phyloP scores from a whole-genome alignment of 2,329 filamentous ascomycete genomes.

The Aspergillus sp. region DNA sequence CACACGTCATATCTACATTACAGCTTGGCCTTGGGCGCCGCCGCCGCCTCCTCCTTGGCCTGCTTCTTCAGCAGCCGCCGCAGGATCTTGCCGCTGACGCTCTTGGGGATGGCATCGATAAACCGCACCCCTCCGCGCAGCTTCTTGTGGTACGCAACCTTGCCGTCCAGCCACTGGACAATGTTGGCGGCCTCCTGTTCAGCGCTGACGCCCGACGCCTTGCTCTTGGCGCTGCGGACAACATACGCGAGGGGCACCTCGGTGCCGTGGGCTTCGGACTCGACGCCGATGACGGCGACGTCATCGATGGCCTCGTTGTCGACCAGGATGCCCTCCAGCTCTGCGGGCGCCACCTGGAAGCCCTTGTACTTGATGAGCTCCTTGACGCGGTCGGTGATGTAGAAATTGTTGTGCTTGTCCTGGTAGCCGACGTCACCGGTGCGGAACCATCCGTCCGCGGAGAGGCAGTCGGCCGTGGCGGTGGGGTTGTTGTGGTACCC shows the following conservation, averaged over 20 bases:
- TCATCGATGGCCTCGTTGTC: slow-evolving; percentile 55
- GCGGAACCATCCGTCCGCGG: slow-evolving; percentile 77
- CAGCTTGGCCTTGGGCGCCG: slow-evolving; percentile 40
- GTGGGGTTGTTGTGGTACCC: slow-evolving; percentile 61
- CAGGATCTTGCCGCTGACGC: slow-evolving; percentile 49
- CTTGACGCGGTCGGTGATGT: slow-evolving; percentile 84
- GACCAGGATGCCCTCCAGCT: slow-evolving; percentile 58
- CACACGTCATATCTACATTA: slow-evolving; percentile 16
- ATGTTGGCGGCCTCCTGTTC: slow-evolving; percentile 51
- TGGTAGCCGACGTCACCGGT: slow-evolving; percentile 84
- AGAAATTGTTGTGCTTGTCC: slow-evolving; percentile 77
- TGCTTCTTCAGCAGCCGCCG: slow-evolving; percentile 44
- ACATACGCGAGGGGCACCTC: slow-evolving; percentile 69
- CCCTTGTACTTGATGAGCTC: slow-evolving; percentile 65
- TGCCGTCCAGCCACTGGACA: slow-evolving; percentile 40
- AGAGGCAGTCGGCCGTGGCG: slow-evolving; percentile 57
- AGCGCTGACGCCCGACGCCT: slow-evolving; percentile 43
- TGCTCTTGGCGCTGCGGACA: slow-evolving; percentile 48
- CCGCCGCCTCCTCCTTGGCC: slow-evolving; percentile 38
- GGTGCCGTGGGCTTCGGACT: slow-evolving; percentile 60
- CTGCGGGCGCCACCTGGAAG: slow-evolving; percentile 69
- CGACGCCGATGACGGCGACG: slow-evolving; percentile 62
- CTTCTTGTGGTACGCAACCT: slow-evolving; percentile 46
- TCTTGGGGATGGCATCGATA: slow-evolving; percentile 49
- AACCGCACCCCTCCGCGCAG: slow-evolving; percentile 48